Evolutionary conservation across 2,329 filamentous ascomycete genomes (phyloP), one percentile per base, ranked within the genome.

Genomic region (Hawksworthiomyces lignivorus): DNA sequence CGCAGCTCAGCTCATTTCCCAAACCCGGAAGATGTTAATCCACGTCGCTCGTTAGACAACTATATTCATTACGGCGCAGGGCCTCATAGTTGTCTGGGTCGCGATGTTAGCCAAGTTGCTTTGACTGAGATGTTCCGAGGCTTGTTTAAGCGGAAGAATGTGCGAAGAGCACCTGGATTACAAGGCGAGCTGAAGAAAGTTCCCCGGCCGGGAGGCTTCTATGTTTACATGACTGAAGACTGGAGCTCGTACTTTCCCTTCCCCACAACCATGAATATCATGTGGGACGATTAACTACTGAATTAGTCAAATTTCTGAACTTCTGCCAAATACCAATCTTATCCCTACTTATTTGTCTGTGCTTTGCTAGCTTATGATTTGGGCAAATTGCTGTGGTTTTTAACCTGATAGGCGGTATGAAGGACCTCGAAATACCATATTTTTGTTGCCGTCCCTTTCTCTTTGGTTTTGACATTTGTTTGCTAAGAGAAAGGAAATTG

Each of bases 121-220:
- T 62, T 88, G 44, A 75, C 76, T 1, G 75, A 81, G 49, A 80
- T 87, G 68, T 73, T 87, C 58, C 75, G 82, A 36, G 72, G 74
- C 1, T 61, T 86, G 2, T 83, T 82, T 52, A 64, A 69, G 45
- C 65, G 77, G 50, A 68, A 73, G 50, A 78, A 77, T 41, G 57
- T 88, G 10, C 65, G 77, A 6, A 68, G 78, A 22, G 78, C 75
- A 0, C 64, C 74, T 0, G 84, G 84, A 0, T 62, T 72, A 1
- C 77, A 83, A 60, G 84, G 84, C 0, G 63, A 77, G 54, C 57
- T 87, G 49, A 84, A 85, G 68, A 82, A 76, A 64, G 67, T 86
- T 2, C 61, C 66, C 0, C 66, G 68, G 8, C 63, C 68, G 0
- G 75, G 70, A 1, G 76, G 75, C 0, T 72, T 71, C 56, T 73